phyloP scores from a whole-genome alignment of 139 green algal species.

The Chlorella sp. region DNA sequence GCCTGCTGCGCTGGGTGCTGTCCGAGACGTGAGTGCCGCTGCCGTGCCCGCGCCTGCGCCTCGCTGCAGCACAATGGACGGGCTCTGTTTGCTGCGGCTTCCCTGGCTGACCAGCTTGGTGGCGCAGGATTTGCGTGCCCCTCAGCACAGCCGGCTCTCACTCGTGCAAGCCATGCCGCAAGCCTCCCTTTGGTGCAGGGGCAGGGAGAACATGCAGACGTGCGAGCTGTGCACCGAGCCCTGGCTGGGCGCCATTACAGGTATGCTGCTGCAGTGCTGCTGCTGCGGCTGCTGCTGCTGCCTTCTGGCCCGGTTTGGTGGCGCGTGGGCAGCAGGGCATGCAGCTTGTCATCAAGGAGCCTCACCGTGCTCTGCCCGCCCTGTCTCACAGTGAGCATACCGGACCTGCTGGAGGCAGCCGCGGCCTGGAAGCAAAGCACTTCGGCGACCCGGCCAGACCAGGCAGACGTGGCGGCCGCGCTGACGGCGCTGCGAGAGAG shows the following conservation, averaged over 20 bases:
- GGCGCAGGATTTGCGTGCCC: too few species aligned
- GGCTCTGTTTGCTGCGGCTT: too few species aligned
- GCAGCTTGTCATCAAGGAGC: background rate
- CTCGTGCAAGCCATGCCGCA: too few species aligned
- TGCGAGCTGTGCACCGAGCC: background rate
- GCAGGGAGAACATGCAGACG: background rate
- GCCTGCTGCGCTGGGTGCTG: constrained; percentile 13
- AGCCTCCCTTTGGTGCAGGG: background rate
- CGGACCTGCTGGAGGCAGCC: background rate
- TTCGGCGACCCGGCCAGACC: background rate
- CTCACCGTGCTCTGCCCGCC: background rate
- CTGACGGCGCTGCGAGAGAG: background rate
- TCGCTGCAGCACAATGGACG: too few species aligned
- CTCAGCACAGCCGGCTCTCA: too few species aligned
- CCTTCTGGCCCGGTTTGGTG: background rate
- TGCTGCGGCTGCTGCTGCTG: background rate
- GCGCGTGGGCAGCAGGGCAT: too few species aligned
- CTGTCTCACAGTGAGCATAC: background rate
- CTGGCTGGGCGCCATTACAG: background rate
- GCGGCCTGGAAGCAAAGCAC: background rate
- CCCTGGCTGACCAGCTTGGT: too few species aligned
- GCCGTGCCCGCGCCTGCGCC: too few species aligned
- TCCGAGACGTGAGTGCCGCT: background rate
- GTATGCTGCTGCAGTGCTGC: background rate
- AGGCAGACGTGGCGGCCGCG: background rate